A percentile compares a stretch with the other conserved stretches of the same genome.
phyloP scores from a whole-genome alignment of 2,329 filamentous ascomycete genomes.

The Ophiocordyceps camponoti-rufipedis region DNA sequence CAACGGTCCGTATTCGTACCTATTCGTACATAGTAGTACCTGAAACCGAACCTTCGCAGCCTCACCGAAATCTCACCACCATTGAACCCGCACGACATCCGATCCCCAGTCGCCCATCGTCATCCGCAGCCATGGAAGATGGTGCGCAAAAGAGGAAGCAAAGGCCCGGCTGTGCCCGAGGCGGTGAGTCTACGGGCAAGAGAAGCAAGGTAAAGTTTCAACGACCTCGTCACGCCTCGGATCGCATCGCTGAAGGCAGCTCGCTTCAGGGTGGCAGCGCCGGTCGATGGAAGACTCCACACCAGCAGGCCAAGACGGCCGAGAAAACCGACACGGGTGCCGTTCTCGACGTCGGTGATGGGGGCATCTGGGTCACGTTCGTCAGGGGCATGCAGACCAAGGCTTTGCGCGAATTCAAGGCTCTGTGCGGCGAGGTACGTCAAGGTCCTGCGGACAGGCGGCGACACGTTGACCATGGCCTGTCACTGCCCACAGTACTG shows the following conservation, averaged over 20 bases:
- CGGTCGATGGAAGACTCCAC: constrained; percentile 43
- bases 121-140: constrained; percentile 12
- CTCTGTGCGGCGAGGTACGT: constrained; percentile 47
- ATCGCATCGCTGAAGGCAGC: not conserved
- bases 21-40: no score
- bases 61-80: constrained; percentile 4
- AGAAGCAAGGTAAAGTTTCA: constrained; percentile 20
- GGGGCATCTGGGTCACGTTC: constrained; percentile 64
- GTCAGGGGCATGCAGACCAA: constrained; percentile 52
- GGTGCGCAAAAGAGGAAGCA: constrained; percentile 17
- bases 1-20: no score
- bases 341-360: constrained; percentile 46
- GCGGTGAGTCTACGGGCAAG: constrained; percentile 13
- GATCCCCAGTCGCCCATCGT: not conserved
- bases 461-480: constrained; percentile 3
- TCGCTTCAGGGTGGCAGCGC: constrained; percentile 26
- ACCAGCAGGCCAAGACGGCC: constrained; percentile 32
- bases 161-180: constrained; percentile 8
- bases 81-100: no score
- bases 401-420: constrained; percentile 47
- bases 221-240: no score
- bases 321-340: constrained; percentile 24
- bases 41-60: no score
- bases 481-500: constrained; percentile 35
- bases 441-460: not conserved